Percentiles rank a stretch among this genome's conserved stretches.
These are phyloP conservation scores for Kitagawia praeruptora DNA, from an alignment of 129 eudicot species.

Conservation along the genomic window DNA sequence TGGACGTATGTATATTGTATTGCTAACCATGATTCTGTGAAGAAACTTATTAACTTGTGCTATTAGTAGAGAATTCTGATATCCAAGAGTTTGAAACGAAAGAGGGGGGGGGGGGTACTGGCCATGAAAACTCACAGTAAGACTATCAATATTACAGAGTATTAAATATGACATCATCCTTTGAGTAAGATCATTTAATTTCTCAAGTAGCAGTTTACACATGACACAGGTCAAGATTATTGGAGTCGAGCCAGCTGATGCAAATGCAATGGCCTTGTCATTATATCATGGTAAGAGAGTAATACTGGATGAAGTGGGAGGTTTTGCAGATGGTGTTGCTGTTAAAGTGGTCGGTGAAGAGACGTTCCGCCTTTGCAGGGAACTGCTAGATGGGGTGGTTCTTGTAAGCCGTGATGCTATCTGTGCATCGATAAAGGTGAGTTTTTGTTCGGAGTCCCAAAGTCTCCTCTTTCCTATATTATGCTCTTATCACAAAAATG, in stretches of 20 bases:
- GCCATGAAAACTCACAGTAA: not conserved
- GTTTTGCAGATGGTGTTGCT: constrained; percentile 99
- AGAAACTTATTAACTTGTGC: not conserved
- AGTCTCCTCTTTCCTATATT: not conserved
- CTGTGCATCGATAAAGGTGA: constrained; percentile 96
- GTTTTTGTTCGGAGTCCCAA: constrained; percentile 7
- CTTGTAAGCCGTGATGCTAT: constrained; percentile 98
- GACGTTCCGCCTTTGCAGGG: constrained; percentile 75
- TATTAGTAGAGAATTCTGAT: not conserved
- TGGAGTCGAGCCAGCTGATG: constrained; percentile 98
- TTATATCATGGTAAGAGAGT: constrained; percentile 77
- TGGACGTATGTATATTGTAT: not conserved
- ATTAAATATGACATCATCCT: not conserved
- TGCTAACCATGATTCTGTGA: not conserved
- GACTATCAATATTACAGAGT: not conserved
- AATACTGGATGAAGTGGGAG: constrained; percentile 86
- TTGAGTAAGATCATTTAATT: constrained; percentile 1
- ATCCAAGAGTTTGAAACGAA: not conserved
- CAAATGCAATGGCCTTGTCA: constrained; percentile 98
- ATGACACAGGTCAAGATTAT: constrained; percentile 62
- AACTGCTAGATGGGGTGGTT: constrained; percentile 88
- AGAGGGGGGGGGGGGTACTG: not conserved
- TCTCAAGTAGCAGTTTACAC: not conserved
- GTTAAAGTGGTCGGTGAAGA: constrained; percentile 92
- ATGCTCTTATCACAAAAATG: not conserved